Conservation (phyloP, 805 yeast species). For the Candida germanica region DNA sequence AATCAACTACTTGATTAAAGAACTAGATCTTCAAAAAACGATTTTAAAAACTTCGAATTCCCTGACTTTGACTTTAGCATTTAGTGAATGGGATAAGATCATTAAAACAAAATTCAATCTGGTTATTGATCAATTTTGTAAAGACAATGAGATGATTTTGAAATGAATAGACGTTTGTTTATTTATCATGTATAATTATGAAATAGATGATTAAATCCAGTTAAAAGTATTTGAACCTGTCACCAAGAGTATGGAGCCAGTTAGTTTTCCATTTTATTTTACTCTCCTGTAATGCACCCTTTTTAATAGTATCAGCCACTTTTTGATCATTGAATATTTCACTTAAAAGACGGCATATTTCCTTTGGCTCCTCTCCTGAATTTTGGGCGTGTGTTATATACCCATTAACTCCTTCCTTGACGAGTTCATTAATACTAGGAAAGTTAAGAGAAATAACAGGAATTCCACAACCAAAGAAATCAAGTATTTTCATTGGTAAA, state of each 20-base stretch:
- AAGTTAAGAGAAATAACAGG: slow-evolving; percentile 83
- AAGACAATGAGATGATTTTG: neutral
- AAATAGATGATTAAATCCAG: neutral
- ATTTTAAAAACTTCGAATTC: neutral
- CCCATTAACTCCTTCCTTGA: slow-evolving; percentile 69
- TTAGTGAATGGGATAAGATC: slow-evolving; percentile 8
- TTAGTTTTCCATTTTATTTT: slow-evolving; percentile 66
- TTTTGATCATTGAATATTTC: slow-evolving; percentile 26
- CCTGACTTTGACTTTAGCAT: neutral
- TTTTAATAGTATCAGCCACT: slow-evolving; percentile 42
- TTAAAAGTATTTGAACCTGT: slow-evolving; percentile 17
- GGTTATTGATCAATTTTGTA: slow-evolving; percentile 1
- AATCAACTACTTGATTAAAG: slow-evolving; percentile 12
- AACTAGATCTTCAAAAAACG: slow-evolving; percentile 6
- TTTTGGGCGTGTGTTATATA: slow-evolving; percentile 23
- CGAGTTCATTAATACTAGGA: slow-evolving; percentile 76
- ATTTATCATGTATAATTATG: neutral
- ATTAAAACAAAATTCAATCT: neutral
- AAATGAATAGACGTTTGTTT: neutral
- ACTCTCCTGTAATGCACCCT: slow-evolving; percentile 77
- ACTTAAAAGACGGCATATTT: slow-evolving; percentile 23
- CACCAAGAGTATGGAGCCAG: slow-evolving; percentile 55
- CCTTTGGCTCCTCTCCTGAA: slow-evolving; percentile 13
- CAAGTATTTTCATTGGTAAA: slow-evolving; percentile 95
- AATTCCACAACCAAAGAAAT: slow-evolving; percentile 92